Evolutionary conservation across 2,329 filamentous ascomycete genomes (phyloP), one percentile per base, ranked within the genome.

Genomic region (Aspergillus thermomutatus): DNA sequence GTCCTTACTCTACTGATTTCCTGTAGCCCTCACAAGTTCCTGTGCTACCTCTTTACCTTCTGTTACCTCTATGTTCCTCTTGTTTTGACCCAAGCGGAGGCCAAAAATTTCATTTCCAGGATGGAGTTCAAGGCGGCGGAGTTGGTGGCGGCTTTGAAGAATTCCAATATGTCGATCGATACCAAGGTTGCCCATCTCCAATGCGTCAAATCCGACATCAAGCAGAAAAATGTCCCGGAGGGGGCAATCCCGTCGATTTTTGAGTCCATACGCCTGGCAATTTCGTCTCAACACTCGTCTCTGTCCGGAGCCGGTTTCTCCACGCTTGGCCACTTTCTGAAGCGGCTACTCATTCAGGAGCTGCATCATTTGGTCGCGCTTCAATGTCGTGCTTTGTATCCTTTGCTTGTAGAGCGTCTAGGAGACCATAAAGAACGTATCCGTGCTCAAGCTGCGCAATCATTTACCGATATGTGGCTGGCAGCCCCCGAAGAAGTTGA

Each of bases 381-480:
- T n/a, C 79, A 96, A 72, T 87, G 87, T 2, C 82, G 83, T 50
- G 82, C 85, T 61, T 87, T 92, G 8, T 82, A 94, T 60, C 85
- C 90, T 3, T 74, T 92, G 48, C 82, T 97, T 53, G 79, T 92
- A 55, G 93, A 97, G 56, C 90, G 91, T 72, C 83, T 97, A 57
- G 92, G 91, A 57, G 93, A 97, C 71, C 85, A 85, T 62, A 93
- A 93, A 72, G 92, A 97, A 70, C 92, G 92, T 72, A 85, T 92
- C 65, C 86, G 92, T 66, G 77, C 82, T 31, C 82, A 92, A 57
- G 90, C 92, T 17, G 80, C 86, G 47, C 88, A 91, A 70, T 85
- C 89, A 19, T 83, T 97, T 57, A 83, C 83, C 28, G 94, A 94
- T 52, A 80, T 97, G 56, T 94, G 90, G 78, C 81, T 80, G 11